phyloP scores from a whole-genome alignment of 148 eudicot genomes.

The Chenopodium album region DNA sequence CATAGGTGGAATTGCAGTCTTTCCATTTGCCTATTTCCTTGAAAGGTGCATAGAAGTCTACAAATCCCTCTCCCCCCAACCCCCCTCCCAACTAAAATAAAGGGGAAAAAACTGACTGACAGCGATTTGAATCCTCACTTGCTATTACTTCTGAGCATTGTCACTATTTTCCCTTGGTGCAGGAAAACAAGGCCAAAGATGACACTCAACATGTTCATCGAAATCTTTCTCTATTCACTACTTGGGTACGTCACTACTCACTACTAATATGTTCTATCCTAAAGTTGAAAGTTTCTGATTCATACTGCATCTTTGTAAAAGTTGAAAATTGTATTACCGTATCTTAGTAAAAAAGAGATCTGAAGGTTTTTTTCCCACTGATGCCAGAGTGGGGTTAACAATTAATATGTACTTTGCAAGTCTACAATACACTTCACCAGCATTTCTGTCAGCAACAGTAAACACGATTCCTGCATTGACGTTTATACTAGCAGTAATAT shows the following conservation, averaged over 20 bases:
- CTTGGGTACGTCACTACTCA: constrained; percentile 37
- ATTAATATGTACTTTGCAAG: constrained; percentile 54
- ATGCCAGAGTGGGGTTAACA: constrained; percentile 48
- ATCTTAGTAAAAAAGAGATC: not conserved
- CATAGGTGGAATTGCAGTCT: constrained; percentile 36
- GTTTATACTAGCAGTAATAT: constrained; percentile 38
- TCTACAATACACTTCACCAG: constrained; percentile 46
- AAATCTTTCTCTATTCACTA: constrained; percentile 43
- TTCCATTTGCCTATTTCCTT: constrained; percentile 46
- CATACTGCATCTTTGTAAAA: not conserved
- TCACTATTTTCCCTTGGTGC: constrained; percentile 21
- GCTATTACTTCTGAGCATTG: not conserved
- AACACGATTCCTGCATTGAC: constrained; percentile 47
- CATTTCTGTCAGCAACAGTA: constrained; percentile 50
- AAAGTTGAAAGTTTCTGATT: not conserved
- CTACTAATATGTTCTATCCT: constrained; percentile 3
- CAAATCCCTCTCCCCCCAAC: not conserved
- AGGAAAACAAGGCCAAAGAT: constrained; percentile 49
- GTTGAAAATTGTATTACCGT: not conserved
- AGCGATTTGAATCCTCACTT: no score
- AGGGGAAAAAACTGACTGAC: no score
- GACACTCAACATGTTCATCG: constrained; percentile 36
- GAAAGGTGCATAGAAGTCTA: constrained; percentile 34
- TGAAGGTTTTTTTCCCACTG: constrained; percentile 5
- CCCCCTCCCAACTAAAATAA: no score